Evolutionary conservation across 2,329 filamentous ascomycete genomes (phyloP), one percentile per base, ranked within the genome.

Genomic region (Aspergillus tanneri): DNA sequence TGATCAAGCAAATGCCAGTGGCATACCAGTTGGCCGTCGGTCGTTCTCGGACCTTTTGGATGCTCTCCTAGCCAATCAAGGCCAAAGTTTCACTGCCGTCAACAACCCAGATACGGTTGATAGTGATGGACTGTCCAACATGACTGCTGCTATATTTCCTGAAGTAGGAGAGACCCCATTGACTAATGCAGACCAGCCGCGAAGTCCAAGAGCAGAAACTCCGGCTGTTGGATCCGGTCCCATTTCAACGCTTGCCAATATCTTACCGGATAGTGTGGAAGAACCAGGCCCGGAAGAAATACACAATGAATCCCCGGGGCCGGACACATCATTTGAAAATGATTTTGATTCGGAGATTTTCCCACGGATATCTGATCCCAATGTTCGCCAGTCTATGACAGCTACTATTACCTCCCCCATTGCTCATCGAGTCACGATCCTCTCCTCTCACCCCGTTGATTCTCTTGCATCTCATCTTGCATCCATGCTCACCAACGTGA

Each of bases 391-490:
- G 24, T 56, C 50, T 30, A 42, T 45, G 36, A n/a, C 47, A 21
- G 14, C 34, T 14, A 52, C 37, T 32, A 41, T 25, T 25, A 9
- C 47, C 12, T 43, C 48, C 12, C 40, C 57, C 23, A 50, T 54
- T 8, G 56, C 65, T 18, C 70, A 72, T 53, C 64, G 70, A 37
- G 65, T 74, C 12, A 74, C 71, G 3, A 67, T 73, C 12, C 68
- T 74, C 21, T 73, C 71, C 3, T 67, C 66, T 7, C 67, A 71
- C 25, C 69, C 71, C 4, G 66, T 69, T 9, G 71, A 74, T 53
- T 68, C 70, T 6, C 62, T 74, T 21, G 65, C 72, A 16, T 72
- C 68, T 4, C 70, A 73, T 39, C 56, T 73, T 19, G 65, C 72
- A 6, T 62, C 65, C 5, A 52, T 72, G 27, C 55, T 71, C 28